phyloP scores from a whole-genome alignment of 768 basidiomycete genomes.

The Tricholoma matsutake region DNA sequence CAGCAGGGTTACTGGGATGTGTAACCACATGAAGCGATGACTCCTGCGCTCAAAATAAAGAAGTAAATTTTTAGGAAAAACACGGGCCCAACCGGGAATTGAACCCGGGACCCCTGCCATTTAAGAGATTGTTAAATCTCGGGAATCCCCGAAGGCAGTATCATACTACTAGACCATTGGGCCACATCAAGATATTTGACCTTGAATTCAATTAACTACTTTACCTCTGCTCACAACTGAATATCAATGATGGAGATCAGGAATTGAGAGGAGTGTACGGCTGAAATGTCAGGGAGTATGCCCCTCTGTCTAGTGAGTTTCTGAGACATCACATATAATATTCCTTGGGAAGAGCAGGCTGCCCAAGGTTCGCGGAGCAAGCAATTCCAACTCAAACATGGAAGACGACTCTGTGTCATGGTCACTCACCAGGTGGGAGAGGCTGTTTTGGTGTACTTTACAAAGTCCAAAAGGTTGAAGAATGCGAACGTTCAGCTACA shows the following conservation, averaged over 20 bases:
- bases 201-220: no score
- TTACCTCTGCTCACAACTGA: no score
- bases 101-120: conserved; percentile 29
- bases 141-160: conserved; percentile 23
- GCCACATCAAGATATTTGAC: neutral
- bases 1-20: no score
- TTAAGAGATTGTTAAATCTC: conserved; percentile 4
- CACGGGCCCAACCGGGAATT: conserved; percentile 27
- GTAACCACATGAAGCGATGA: no score
- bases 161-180: conserved; percentile 30
- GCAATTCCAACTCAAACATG: neutral
- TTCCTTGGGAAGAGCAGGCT: conserved; percentile 1
- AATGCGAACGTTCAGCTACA: neutral
- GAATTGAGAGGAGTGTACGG: neutral
- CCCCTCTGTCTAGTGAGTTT: conserved; percentile 4
- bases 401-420: neutral
- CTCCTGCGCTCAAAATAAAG: no score
- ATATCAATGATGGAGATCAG: no score
- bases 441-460: conserved; percentile 4
- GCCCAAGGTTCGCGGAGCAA: neutral
- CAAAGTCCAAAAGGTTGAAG: conserved; percentile 11
- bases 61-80: conserved; percentile 4
- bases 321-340: conserved; percentile 4
- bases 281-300: conserved; percentile 1
- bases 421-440: conserved; percentile 5